Conservation (phyloP, 805 yeast genomes). For the Candida nemodendra region DNA sequence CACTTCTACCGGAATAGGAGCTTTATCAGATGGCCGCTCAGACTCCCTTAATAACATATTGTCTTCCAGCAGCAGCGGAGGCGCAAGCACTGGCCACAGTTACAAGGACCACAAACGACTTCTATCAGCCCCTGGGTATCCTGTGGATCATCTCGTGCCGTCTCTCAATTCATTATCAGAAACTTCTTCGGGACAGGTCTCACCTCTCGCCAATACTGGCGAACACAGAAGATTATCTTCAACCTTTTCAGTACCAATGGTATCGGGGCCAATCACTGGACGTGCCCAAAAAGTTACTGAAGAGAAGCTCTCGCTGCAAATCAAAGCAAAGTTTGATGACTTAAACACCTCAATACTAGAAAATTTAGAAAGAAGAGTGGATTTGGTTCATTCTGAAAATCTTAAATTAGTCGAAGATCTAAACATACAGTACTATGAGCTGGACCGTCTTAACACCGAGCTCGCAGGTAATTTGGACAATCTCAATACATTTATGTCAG, state of each 20-base stretch:
- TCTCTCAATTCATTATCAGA: constrained; percentile 6
- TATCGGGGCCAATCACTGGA: too few relatives aligned
- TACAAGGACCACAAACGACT: constrained; percentile 8
- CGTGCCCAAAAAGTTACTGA: constrained; percentile 1
- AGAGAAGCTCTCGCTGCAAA: constrained; percentile 25
- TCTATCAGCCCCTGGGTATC: constrained; percentile 11
- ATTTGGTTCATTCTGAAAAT: constrained; percentile 30
- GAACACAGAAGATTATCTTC: too few relatives aligned
- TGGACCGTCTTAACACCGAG: constrained; percentile 28
- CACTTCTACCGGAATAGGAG: not conserved
- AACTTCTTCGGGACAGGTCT: too few relatives aligned
- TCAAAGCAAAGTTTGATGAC: constrained; percentile 27
- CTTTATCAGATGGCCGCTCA: constrained; percentile 5
- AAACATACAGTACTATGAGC: constrained; percentile 24
- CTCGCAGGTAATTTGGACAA: constrained; percentile 26
- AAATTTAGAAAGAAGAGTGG: constrained; percentile 23
- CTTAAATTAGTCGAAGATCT: constrained; percentile 28
- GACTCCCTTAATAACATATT: constrained; percentile 9
- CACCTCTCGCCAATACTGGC: too few relatives aligned
- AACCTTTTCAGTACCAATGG: too few relatives aligned
- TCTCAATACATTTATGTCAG: constrained; percentile 29
- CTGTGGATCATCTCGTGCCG: constrained; percentile 2
- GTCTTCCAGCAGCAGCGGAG: constrained; percentile 9
- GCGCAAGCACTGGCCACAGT: not conserved
- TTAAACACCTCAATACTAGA: constrained; percentile 26